A percentile compares a stretch with the other conserved stretches of the same genome.
Conservation (phyloP, 345 rosid genomes). For the Toxicodendron radicans region DNA sequence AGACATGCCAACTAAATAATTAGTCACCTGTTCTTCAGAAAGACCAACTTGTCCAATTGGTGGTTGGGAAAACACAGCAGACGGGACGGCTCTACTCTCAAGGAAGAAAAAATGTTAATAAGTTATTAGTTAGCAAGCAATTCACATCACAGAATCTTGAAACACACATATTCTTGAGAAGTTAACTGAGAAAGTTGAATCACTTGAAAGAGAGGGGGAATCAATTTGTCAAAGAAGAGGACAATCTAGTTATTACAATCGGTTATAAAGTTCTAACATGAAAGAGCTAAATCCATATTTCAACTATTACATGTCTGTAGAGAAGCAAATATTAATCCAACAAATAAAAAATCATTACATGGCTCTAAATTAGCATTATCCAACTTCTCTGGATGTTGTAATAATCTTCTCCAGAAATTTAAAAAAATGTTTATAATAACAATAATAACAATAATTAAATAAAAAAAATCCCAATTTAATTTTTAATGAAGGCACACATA, state of each 20-base stretch:
- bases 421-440: neutral
- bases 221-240: no score
- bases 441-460: neutral
- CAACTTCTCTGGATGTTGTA: neutral
- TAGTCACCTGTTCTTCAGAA: slow-evolving; percentile 79
- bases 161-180: neutral
- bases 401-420: neutral
- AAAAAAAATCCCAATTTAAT: neutral
- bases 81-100: slow-evolving; percentile 72
- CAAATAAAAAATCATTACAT: neutral
- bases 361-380: neutral
- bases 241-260: no score
- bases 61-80: slow-evolving; percentile 96
- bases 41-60: slow-evolving; percentile 96
- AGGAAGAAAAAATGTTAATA: neutral
- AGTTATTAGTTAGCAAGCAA: slow-evolving; percentile 2
- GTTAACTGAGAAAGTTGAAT: no score
- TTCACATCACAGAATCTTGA: neutral
- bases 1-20: slow-evolving; percentile 7
- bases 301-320: neutral
- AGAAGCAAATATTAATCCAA: neutral
- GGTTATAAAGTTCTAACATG: neutral
- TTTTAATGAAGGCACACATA: neutral
- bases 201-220: no score
- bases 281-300: neutral